Conservation (phyloP, 139 green algal genomes). For the Chlamydomonas urium region DNA sequence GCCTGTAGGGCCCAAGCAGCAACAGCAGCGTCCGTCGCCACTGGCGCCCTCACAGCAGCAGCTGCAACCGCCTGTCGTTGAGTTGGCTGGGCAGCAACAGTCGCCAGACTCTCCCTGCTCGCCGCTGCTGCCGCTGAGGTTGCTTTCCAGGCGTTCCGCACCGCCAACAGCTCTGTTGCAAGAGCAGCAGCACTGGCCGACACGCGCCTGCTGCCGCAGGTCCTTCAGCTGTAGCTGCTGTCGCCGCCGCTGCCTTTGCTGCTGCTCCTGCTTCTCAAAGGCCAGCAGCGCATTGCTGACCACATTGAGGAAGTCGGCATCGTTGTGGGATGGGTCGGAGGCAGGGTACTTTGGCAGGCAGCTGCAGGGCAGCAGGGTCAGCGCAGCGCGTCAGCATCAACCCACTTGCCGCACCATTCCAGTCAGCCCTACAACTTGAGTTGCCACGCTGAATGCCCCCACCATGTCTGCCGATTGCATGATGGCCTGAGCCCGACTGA, state of each 20-base stretch:
- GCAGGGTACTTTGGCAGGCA: constrained; percentile 17
- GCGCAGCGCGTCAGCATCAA: no score
- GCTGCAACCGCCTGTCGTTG: no score
- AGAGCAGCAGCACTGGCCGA: background rate
- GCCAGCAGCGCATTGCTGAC: constrained; percentile 3
- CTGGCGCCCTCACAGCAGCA: no score
- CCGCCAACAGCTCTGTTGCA: background rate
- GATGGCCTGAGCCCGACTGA: no score
- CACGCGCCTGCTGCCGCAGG: background rate
- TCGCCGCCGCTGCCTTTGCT: background rate
- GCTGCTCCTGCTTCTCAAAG: background rate
- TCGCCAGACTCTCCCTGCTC: background rate
- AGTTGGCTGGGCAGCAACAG: no score
- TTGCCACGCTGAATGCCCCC: no score
- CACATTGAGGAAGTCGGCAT: constrained; percentile 16
- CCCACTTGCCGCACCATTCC: no score
- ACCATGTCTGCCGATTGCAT: no score
- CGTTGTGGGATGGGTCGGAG: constrained; percentile 29
- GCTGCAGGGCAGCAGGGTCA: no score
- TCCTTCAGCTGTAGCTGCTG: background rate
- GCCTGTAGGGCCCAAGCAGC: no score
- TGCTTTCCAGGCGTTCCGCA: background rate
- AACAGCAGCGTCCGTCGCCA: no score
- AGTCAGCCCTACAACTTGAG: no score
- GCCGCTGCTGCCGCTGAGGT: background rate